phyloP scores from a whole-genome alignment of 108 stramenopile genomes.

The Nannochloropsis gaditana region DNA sequence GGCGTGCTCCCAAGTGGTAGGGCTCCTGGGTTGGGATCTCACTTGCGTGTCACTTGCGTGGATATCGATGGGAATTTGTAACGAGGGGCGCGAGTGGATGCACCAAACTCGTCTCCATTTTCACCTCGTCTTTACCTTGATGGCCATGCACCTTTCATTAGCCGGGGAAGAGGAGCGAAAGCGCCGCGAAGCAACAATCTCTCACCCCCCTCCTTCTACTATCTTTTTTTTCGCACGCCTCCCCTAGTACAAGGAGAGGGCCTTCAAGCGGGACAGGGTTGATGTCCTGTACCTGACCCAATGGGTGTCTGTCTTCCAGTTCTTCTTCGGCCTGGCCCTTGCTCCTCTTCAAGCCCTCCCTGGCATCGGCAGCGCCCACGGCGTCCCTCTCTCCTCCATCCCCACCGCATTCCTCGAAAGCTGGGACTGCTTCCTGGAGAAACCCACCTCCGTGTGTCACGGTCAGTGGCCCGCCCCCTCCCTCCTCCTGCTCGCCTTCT shows the following conservation, averaged over 20 bases:
- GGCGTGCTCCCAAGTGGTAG: conserved; percentile 25
- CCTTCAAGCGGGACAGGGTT: conserved; percentile 23
- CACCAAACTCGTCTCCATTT: too few species aligned
- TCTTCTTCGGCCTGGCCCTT: conserved; percentile 26
- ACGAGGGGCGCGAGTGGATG: too few species aligned
- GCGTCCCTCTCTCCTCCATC: not conserved
- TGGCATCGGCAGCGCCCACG: conserved; percentile 23
- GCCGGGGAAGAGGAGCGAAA: too few species aligned
- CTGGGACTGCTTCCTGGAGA: not conserved
- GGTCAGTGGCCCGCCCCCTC: not conserved
- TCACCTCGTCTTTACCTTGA: too few species aligned
- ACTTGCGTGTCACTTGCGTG: too few species aligned
- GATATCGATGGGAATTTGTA: too few species aligned
- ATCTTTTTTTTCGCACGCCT: not conserved
- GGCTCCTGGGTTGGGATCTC: not conserved
- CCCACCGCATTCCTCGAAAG: not conserved
- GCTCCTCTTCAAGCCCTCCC: conserved; percentile 21
- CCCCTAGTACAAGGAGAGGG: conserved; percentile 32
- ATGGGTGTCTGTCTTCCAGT: conserved; percentile 30
- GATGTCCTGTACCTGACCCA: conserved; percentile 38
- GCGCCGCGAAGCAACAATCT: too few species aligned
- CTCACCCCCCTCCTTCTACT: not conserved
- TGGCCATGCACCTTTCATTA: too few species aligned
- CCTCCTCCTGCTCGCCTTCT: conserved; percentile 18
- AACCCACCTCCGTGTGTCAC: not conserved